phyloP scores from a whole-genome alignment of 768 basidiomycete genomes.

The Podaxis pistillaris region DNA sequence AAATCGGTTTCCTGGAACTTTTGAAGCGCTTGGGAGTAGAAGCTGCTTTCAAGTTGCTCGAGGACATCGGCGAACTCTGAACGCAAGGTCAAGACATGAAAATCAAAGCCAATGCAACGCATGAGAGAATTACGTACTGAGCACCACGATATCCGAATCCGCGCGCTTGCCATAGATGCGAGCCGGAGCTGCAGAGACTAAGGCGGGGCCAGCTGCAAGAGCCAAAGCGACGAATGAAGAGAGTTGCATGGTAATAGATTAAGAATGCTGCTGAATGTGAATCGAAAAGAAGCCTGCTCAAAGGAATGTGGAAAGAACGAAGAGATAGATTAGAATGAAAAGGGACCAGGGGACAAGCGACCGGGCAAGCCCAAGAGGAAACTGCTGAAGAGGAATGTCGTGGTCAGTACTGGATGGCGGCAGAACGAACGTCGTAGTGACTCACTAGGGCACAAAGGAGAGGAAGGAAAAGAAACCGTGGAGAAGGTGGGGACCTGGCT shows the following conservation, averaged over 20 bases:
- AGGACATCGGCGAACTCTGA: constrained; percentile 75
- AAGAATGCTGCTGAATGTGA: constrained; percentile 33
- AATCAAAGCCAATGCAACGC: background rate
- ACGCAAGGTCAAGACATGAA: background rate
- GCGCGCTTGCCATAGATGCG: constrained; percentile 37
- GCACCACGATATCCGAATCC: constrained; percentile 48
- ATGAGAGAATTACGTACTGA: constrained; percentile 44
- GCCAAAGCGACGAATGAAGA: constrained; percentile 37
- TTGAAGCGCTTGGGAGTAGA: constrained; percentile 63
- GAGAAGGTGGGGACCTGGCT: constrained; percentile 25
- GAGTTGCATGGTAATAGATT: constrained; percentile 45
- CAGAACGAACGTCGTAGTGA: constrained; percentile 9
- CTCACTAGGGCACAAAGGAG: constrained; percentile 37
- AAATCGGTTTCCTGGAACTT: constrained; percentile 70
- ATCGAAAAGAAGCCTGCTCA: constrained; percentile 41
- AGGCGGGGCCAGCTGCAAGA: constrained; percentile 40
- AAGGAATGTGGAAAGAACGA: constrained; percentile 33
- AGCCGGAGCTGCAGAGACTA: constrained; percentile 50
- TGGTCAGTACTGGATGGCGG: constrained; percentile 11
- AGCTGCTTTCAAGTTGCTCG: constrained; percentile 68
- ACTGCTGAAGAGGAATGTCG: constrained; percentile 6
- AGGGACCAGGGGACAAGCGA: constrained; percentile 50
- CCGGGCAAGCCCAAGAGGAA: constrained; percentile 69
- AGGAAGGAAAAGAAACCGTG: constrained; percentile 26
- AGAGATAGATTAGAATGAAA: constrained; percentile 22